Evolutionary conservation across 2,329 filamentous ascomycete species (phyloP).

Genomic region (Phaeosphaeria sp.): DNA sequence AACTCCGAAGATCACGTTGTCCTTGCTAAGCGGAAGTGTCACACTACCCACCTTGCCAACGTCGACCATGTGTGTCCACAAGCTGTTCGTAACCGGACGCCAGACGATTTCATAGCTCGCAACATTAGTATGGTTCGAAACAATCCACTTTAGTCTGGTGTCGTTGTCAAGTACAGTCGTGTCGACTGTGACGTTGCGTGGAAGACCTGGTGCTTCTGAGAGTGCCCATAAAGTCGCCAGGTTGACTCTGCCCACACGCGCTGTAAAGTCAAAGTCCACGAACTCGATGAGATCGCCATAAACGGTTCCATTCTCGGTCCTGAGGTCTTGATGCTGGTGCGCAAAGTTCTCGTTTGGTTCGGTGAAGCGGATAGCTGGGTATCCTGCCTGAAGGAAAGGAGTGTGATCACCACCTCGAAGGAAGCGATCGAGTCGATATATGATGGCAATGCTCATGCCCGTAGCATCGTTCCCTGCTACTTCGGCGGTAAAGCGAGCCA

Average conservation of each 20-base stretch:
- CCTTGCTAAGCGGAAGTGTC: slow-evolving; percentile 60
- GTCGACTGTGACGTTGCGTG: slow-evolving; percentile 58
- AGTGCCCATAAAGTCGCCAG: slow-evolving; percentile 62
- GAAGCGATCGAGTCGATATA: slow-evolving; percentile 64
- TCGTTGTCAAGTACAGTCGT: slow-evolving; percentile 57
- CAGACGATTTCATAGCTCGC: slow-evolving; percentile 64
- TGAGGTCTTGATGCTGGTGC: slow-evolving; percentile 64
- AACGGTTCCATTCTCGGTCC: slow-evolving; percentile 57
- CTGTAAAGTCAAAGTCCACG: slow-evolving; percentile 63
- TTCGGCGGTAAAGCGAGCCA: slow-evolving; percentile 63
- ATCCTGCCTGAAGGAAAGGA: slow-evolving; percentile 63
- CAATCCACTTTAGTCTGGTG: slow-evolving; percentile 57
- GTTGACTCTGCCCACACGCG: slow-evolving; percentile 62
- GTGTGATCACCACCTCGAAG: slow-evolving; percentile 64
- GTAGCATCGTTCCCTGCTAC: slow-evolving; percentile 60
- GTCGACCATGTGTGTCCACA: slow-evolving; percentile 58
- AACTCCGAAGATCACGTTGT: slow-evolving; percentile 65
- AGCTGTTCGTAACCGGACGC: slow-evolving; percentile 57
- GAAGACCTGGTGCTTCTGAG: slow-evolving; percentile 59
- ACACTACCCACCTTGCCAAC: slow-evolving; percentile 57
- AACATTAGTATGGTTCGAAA: slow-evolving; percentile 50
- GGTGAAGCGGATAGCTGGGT: slow-evolving; percentile 62
- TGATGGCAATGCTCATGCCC: slow-evolving; percentile 62
- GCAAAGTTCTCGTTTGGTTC: slow-evolving; percentile 64
- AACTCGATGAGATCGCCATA: slow-evolving; percentile 65